phyloP scores from a whole-genome alignment of 1,284 basidiomycete genomes.

The Heterobasidion annosum region DNA sequence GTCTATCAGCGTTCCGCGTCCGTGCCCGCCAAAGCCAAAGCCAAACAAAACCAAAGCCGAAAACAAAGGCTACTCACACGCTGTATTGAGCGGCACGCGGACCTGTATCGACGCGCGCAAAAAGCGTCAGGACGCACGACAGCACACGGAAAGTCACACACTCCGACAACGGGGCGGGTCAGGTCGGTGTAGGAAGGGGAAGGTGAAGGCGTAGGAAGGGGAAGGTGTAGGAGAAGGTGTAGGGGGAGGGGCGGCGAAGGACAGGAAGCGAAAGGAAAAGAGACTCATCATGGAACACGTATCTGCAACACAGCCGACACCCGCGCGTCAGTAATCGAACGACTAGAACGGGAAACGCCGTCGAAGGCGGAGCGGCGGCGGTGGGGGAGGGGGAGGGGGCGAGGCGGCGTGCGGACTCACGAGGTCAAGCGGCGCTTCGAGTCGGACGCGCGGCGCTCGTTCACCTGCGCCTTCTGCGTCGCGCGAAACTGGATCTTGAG shows the following conservation, averaged over 20 bases:
- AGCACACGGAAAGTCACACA: too few relatives aligned
- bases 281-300: conserved; percentile 10
- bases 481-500: conserved; percentile 74
- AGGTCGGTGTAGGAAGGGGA: too few relatives aligned
- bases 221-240: too few relatives aligned
- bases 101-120: conserved; percentile 42
- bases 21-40: too few relatives aligned
- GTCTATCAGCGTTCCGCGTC: neutral
- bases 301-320: conserved; percentile 36
- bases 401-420: conserved; percentile 24
- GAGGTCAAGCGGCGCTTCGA: conserved; percentile 77
- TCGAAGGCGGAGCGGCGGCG: too few relatives aligned
- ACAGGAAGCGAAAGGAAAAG: neutral
- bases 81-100: conserved; percentile 87
- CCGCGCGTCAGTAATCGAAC: conserved; percentile 20
- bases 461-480: conserved; percentile 79
- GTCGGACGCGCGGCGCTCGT: conserved; percentile 73
- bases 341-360: neutral
- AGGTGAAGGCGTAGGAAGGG: too few relatives aligned
- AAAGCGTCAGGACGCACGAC: conserved; percentile 12
- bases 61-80: conserved; percentile 39
- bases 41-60: neutral
- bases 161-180: too few relatives aligned
- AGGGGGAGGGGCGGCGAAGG: too few relatives aligned
- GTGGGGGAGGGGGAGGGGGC: neutral